Conservation (phyloP, 106 monocot genomes). For the Alisma plantagoaquatica region DNA sequence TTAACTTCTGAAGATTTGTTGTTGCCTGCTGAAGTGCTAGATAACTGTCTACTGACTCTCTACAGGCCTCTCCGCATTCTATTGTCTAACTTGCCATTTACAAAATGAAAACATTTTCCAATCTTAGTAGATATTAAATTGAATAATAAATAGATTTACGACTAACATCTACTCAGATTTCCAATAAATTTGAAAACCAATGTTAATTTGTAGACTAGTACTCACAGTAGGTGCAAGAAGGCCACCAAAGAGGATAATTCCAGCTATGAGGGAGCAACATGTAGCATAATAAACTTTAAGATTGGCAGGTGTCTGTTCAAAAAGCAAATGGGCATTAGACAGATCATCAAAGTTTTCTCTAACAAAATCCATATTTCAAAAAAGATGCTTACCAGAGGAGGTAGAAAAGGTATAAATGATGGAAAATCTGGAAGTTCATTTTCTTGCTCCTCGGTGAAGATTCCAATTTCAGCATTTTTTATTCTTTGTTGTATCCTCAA, state of each 20-base stretch:
- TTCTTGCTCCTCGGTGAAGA: conserved; percentile 54
- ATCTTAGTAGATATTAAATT: too few relatives aligned
- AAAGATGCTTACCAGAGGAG: conserved; percentile 59
- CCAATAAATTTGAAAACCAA: too few relatives aligned
- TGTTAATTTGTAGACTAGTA: too few relatives aligned
- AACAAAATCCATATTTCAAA: conserved; percentile 4
- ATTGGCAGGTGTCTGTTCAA: conserved; percentile 82
- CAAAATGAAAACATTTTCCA: too few relatives aligned
- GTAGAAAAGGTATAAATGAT: conserved; percentile 97
- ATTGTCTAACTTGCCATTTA: too few relatives aligned
- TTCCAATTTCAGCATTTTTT: conserved; percentile 89
- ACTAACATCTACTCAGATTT: too few relatives aligned
- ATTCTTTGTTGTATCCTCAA: conserved; percentile 96
- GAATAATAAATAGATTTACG: too few relatives aligned
- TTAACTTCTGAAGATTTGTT: too few relatives aligned
- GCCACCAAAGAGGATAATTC: conserved; percentile 73
- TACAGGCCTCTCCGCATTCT: too few relatives aligned
- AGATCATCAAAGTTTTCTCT: neutral
- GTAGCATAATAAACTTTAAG: conserved; percentile 78
- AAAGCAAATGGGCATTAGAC: neutral
- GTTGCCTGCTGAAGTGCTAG: too few relatives aligned
- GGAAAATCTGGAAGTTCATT: conserved; percentile 97
- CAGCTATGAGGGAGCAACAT: conserved; percentile 77
- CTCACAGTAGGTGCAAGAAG: conserved; percentile 93
- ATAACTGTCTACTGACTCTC: too few relatives aligned